These are phyloP conservation scores for Xylariaceae sp. DNA, from an alignment of 2,329 filamentous ascomycete genomes.

Conservation along the genomic window DNA sequence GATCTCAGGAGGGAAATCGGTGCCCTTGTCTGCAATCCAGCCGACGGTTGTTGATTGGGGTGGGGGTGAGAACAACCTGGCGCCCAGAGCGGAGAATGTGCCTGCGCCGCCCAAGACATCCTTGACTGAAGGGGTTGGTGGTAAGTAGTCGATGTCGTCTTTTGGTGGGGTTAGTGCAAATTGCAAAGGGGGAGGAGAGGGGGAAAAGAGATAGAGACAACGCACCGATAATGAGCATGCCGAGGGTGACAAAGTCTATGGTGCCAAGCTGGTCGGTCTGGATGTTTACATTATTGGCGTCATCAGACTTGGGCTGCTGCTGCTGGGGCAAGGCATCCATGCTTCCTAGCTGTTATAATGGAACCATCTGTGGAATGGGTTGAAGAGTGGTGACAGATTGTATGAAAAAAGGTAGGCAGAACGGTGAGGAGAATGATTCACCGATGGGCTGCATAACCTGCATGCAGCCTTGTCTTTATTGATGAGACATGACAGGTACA, in stretches of 20 bases:
- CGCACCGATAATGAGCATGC: slow-evolving; percentile 72
- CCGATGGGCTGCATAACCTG: slow-evolving; percentile 5
- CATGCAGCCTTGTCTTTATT: slow-evolving; percentile 14
- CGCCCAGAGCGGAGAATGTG: slow-evolving; percentile 80
- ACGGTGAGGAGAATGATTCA: slow-evolving; percentile 5
- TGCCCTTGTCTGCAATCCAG: slow-evolving; percentile 88
- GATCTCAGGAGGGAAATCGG: slow-evolving; percentile 73
- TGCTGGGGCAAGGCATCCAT: no score
- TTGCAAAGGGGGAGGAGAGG: neutral
- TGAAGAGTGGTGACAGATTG: slow-evolving; percentile 13
- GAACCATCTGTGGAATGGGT: neutral
- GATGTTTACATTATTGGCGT: slow-evolving; percentile 11
- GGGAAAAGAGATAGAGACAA: slow-evolving; percentile 6
- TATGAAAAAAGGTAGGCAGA: neutral
- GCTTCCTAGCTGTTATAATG: neutral
- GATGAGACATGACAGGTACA: no score
- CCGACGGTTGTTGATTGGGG: slow-evolving; percentile 65
- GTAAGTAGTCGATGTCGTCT: slow-evolving; percentile 90
- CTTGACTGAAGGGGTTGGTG: slow-evolving; percentile 62
- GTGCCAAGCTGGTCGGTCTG: slow-evolving; percentile 31
- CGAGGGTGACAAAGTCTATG: slow-evolving; percentile 65
- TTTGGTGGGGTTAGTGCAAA: slow-evolving; percentile 25
- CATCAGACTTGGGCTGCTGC: neutral
- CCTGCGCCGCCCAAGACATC: slow-evolving; percentile 87
- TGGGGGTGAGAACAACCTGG: slow-evolving; percentile 76